These are phyloP conservation scores for Xylaria sp. DNA, from an alignment of 2,329 filamentous ascomycete species.

Conservation along the genomic window DNA sequence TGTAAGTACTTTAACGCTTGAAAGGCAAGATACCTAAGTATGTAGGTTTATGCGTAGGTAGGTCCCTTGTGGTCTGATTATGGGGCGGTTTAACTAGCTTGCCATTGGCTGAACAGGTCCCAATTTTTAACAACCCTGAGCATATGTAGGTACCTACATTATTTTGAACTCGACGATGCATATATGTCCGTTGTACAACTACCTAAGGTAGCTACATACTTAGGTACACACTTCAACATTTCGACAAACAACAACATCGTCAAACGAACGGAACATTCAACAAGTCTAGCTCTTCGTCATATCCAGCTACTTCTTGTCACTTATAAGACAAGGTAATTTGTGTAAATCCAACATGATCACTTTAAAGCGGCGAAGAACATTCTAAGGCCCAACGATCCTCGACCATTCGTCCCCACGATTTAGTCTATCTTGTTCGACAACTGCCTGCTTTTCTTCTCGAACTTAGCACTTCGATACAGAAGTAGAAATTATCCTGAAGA, in stretches of 20 bases:
- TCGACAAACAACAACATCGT: not conserved
- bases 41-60: too few relatives aligned
- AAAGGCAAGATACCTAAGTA: too few relatives aligned
- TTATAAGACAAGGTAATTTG: not conserved
- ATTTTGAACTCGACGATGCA: slow-evolving; percentile 3
- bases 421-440: not conserved
- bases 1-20: too few relatives aligned
- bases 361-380: slow-evolving; percentile 35
- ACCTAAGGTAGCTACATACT: not conserved
- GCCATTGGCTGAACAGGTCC: slow-evolving; percentile 8
- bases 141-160: not conserved
- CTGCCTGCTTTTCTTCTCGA: not conserved
- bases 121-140: slow-evolving; percentile 27
- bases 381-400: slow-evolving; percentile 18
- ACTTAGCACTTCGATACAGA: not conserved
- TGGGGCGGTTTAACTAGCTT: slow-evolving; percentile 21
- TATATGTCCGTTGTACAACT: not conserved
- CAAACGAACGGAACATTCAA: not conserved
- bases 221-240: not conserved
- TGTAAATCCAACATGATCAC: slow-evolving; percentile 38
- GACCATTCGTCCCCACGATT: slow-evolving; percentile 7
- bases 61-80: not conserved
- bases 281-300: not conserved
- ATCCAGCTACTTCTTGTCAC: not conserved
- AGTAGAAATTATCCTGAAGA: slow-evolving; percentile 5